Conservation (phyloP, 2,329 filamentous ascomycete genomes). For the Xylariaceae sp. region DNA sequence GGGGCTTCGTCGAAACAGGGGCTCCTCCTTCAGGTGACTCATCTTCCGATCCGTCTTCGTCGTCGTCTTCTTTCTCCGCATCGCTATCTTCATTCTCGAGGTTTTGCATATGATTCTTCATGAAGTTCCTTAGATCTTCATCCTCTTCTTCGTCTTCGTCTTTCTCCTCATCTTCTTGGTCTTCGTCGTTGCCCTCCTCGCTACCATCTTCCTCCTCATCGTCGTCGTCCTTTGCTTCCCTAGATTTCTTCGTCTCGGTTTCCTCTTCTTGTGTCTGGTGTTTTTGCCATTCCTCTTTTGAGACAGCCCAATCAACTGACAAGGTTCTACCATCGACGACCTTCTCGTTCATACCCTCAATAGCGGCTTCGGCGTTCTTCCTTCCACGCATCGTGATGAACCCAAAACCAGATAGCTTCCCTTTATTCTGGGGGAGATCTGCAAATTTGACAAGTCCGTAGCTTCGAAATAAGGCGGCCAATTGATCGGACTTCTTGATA, state of each 20-base stretch:
- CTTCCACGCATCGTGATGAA: conserved; percentile 84
- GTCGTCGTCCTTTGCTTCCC: conserved; percentile 23
- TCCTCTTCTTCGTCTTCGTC: conserved; percentile 32
- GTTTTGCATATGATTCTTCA: conserved; percentile 55
- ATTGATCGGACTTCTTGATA: conserved; percentile 79
- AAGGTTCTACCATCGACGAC: conserved; percentile 81
- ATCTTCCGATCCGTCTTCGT: conserved; percentile 35
- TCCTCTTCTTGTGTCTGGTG: conserved; percentile 53
- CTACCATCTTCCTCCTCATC: conserved; percentile 30
- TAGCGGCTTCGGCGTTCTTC: conserved; percentile 87
- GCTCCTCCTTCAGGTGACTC: conserved; percentile 32
- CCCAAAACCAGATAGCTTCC: conserved; percentile 80
- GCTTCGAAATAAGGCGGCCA: conserved; percentile 74
- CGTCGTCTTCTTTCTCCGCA: conserved; percentile 40
- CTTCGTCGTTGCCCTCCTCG: conserved; percentile 36
- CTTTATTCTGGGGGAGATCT: conserved; percentile 74
- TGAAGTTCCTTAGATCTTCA: conserved; percentile 48
- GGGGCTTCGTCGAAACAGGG: conserved; percentile 25
- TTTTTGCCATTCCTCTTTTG: conserved; percentile 80
- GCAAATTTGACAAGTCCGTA: conserved; percentile 90
- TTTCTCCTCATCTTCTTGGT: conserved; percentile 37
- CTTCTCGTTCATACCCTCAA: conserved; percentile 83
- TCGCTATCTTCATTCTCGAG: conserved; percentile 55
- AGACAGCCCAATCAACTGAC: conserved; percentile 95
- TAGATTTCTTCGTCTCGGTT: conserved; percentile 16